These are phyloP conservation scores for peach (Prunus persica) DNA, from an alignment of 306 rosid species.

Conservation along the genomic window Prunus_persica_NCBIv2 NC_034011.1:25449001-25449500, in stretches of 20 bases:
- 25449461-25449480: slow-evolving; percentile 20
- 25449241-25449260: slow-evolving; percentile 54
- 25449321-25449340: slow-evolving; percentile 60
- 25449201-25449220: slow-evolving; percentile 55
- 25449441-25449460: slow-evolving; percentile 18
- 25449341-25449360: slow-evolving; percentile 42
- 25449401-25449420: slow-evolving; percentile 35
- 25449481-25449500: not conserved
- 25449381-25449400: slow-evolving; percentile 34
- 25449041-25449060: slow-evolving; percentile 22
- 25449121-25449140: slow-evolving; percentile 29
- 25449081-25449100: slow-evolving; percentile 50
- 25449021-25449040: slow-evolving; percentile 11
- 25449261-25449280: slow-evolving; percentile 57
- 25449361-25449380: slow-evolving; percentile 30
- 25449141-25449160: slow-evolving; percentile 34
- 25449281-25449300: slow-evolving; percentile 63
- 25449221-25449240: slow-evolving; percentile 64
- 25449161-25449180: slow-evolving; percentile 43
- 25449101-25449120: slow-evolving; percentile 46
- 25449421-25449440: slow-evolving; percentile 28
- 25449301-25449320: slow-evolving; percentile 49
- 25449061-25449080: slow-evolving; percentile 57
- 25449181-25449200: slow-evolving; percentile 36
- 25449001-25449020: slow-evolving; percentile 16